Conservation (phyloP, 2,329 filamentous ascomycete genomes). For the Sphaerulina musiva region DNA sequence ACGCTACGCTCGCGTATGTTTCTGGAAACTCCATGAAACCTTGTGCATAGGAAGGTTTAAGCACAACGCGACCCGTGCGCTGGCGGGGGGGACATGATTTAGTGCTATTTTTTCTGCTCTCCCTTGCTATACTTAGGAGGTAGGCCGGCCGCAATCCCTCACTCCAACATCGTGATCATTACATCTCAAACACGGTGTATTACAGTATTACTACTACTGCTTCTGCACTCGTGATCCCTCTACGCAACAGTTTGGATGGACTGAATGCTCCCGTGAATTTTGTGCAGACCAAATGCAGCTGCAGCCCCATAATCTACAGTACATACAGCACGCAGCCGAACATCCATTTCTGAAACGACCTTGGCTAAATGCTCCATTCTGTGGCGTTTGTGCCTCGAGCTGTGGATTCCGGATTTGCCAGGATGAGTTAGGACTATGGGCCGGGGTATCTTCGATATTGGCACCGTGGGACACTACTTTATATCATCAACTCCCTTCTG, state of each 20-base stretch:
- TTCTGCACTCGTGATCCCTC: no score
- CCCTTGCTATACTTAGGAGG: no score
- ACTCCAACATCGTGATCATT: no score
- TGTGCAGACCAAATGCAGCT: no score
- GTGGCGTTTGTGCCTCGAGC: not conserved
- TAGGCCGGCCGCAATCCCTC: no score
- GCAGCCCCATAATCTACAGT: no score
- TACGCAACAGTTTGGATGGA: no score
- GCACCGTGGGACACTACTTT: not conserved
- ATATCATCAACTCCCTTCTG: not conserved
- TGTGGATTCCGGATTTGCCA: not conserved
- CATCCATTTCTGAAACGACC: not conserved
- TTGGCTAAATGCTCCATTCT: not conserved
- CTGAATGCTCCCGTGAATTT: no score
- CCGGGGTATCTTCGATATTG: not conserved
- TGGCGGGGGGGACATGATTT: not conserved
- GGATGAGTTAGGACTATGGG: not conserved
- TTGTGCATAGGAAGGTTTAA: not conserved
- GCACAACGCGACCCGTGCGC: not conserved
- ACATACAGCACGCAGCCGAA: not conserved
- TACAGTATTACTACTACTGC: no score
- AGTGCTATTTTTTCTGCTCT: no score
- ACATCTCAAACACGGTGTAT: no score
- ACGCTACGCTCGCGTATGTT: slow-evolving; percentile 7
- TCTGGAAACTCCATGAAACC: slow-evolving; percentile 7